Evolutionary conservation across 208 protist species (phyloP).

Genomic region (Crithidia expoeki): DNA sequence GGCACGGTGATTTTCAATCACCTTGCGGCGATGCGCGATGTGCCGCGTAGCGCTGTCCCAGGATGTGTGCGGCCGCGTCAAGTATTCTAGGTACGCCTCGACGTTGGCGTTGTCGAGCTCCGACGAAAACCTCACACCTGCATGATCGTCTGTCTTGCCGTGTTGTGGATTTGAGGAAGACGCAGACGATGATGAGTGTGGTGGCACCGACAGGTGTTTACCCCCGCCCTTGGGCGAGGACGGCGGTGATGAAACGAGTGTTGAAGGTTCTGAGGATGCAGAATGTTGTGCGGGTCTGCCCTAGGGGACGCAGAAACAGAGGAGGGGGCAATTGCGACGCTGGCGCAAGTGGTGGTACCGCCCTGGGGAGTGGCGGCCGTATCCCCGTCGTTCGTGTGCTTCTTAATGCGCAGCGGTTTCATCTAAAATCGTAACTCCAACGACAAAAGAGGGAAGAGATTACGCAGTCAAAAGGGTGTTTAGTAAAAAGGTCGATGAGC

Average conservation of each 20-base stretch:
- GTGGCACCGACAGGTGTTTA: neutral
- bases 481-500: no score
- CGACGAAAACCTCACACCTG: constrained; percentile 47
- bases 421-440: neutral
- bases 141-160: neutral
- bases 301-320: neutral
- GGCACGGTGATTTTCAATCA: constrained; percentile 48
- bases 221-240: neutral
- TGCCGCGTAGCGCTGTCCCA: constrained; percentile 73
- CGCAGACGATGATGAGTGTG: neutral
- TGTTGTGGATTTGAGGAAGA: neutral
- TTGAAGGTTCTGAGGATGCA: neutral
- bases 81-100: constrained; percentile 85
- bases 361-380: neutral
- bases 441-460: neutral
- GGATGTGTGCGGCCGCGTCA: constrained; percentile 86
- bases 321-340: neutral
- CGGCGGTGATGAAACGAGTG: constrained; percentile 2
- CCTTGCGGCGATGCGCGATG: constrained; percentile 40
- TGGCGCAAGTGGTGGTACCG: no score
- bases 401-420: constrained; percentile 18
- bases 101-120: constrained; percentile 73
- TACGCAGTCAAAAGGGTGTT: constrained; percentile 1
- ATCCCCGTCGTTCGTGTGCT: neutral
- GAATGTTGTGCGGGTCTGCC: neutral